Percentiles rank a stretch among this genome's conserved stretches.
These are phyloP conservation scores for Stentor roeselii DNA, from an alignment of 73 alveolate genomes.

Conservation along the genomic window DNA sequence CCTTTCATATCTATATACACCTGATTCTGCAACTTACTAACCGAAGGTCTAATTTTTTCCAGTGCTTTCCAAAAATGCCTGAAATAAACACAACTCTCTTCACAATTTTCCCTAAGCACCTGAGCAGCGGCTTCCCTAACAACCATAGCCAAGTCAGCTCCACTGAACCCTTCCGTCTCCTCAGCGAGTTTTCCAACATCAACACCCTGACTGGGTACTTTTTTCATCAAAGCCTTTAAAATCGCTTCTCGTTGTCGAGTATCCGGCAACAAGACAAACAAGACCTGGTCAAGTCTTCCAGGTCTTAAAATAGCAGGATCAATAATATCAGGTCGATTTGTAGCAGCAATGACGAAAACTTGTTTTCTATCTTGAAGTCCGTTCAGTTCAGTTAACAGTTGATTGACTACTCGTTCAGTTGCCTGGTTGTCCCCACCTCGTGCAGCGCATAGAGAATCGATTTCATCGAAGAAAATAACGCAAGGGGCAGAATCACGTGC, in stretches of 20 bases:
- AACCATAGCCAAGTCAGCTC: slow-evolving; percentile 97
- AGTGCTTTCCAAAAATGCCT: slow-evolving; percentile 82
- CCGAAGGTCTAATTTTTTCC: slow-evolving; percentile 87
- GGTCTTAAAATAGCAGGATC: slow-evolving; percentile 99
- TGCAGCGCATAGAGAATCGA: slow-evolving; percentile 98
- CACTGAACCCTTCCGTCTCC: slow-evolving; percentile 94
- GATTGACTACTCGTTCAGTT: slow-evolving; percentile 97
- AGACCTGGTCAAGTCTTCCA: slow-evolving; percentile 93
- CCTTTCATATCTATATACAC: slow-evolving; percentile 68
- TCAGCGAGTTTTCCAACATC: slow-evolving; percentile 75
- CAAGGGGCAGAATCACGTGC: slow-evolving; percentile 99
- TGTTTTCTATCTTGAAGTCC: slow-evolving; percentile 95
- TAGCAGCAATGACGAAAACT: slow-evolving; percentile 98
- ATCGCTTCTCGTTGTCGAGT: slow-evolving; percentile 88
- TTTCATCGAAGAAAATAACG: slow-evolving; percentile 99
- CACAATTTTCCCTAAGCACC: slow-evolving; percentile 68
- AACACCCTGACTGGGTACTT: slow-evolving; percentile 73
- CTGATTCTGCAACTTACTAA: slow-evolving; percentile 68
- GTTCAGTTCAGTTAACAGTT: slow-evolving; percentile 98
- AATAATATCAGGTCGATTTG: slow-evolving; percentile 98
- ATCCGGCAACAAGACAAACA: slow-evolving; percentile 98
- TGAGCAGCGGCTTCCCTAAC: slow-evolving; percentile 93
- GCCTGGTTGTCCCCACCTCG: slow-evolving; percentile 78
- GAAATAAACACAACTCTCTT: slow-evolving; percentile 47
- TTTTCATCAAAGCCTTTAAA: slow-evolving; percentile 79